These are phyloP conservation scores for Capsella bursapastoris DNA, from an alignment of 345 rosid species.

Conservation along the genomic window DNA sequence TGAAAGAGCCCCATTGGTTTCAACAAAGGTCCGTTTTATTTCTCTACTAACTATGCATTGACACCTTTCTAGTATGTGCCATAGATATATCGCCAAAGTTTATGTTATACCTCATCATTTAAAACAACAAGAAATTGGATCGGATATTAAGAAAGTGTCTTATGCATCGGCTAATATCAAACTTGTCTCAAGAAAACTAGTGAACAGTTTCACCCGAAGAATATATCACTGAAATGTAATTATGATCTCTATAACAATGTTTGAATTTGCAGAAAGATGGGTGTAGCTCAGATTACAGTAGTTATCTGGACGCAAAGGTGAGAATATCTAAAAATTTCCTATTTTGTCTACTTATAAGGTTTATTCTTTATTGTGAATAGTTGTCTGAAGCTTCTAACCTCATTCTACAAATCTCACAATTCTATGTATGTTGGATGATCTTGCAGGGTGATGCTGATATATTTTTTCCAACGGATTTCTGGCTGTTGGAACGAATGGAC, in stretches of 20 bases:
- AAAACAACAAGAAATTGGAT: conserved; percentile 18
- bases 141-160: not conserved
- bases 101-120: conserved; percentile 1
- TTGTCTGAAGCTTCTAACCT: not conserved
- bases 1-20: conserved; percentile 95
- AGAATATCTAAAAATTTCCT: conserved; percentile 19
- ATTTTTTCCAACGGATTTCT: conserved; percentile 92
- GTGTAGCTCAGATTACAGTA: conserved; percentile 74
- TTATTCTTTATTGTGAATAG: conserved; percentile 1
- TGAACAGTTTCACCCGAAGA: conserved; percentile 4
- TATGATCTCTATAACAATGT: conserved; percentile 1
- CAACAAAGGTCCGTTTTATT: conserved; percentile 70
- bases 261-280: conserved; percentile 84
- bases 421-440: conserved; percentile 25
- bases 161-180: conserved; percentile 9
- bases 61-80: conserved; percentile 10
- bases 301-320: conserved; percentile 95
- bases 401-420: conserved; percentile 10
- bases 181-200: conserved; percentile 3
- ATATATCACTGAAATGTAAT: not conserved
- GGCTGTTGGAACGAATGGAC: conserved; percentile 88
- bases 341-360: not conserved
- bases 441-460: conserved; percentile 98
- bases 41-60: conserved; percentile 11
- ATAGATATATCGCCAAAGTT: not conserved